phyloP scores from a whole-genome alignment of 495 filamentous ascomycete species.

The Podospora appendiculata region DNA sequence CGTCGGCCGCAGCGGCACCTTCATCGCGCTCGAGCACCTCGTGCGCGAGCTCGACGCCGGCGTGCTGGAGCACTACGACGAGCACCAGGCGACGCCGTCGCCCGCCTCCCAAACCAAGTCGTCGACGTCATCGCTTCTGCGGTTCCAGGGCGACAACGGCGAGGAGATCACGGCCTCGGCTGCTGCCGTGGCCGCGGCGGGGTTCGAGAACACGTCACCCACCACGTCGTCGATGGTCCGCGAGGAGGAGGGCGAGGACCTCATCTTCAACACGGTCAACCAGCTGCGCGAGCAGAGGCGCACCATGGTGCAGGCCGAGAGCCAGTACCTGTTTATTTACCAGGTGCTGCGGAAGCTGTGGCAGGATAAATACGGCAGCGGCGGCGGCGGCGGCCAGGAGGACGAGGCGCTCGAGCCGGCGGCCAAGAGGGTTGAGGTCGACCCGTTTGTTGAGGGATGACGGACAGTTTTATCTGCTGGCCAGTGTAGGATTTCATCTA shows the following conservation, averaged over 20 bases:
- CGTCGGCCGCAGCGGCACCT: constrained; percentile 89
- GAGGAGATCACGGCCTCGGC: background rate
- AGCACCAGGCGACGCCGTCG: constrained; percentile 1
- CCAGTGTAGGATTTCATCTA: no score
- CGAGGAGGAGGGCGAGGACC: constrained; percentile 30
- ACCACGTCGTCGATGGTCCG: background rate
- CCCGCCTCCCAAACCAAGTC: background rate
- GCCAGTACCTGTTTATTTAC: constrained; percentile 86
- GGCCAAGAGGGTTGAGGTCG: constrained; percentile 40
- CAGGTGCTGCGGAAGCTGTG: constrained; percentile 71
- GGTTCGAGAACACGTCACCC: background rate
- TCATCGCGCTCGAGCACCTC: constrained; percentile 89
- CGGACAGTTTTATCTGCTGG: no score
- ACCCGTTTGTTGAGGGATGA: constrained; percentile 21
- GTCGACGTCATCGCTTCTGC: background rate
- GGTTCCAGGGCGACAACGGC: constrained; percentile 13
- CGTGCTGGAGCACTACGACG: constrained; percentile 43
- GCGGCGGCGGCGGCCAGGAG: constrained; percentile 3
- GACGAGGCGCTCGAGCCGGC: constrained; percentile 28
- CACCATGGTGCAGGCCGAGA: constrained; percentile 91
- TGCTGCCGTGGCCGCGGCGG: no score
- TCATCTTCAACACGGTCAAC: constrained; percentile 67
- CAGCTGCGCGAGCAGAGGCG: constrained; percentile 79
- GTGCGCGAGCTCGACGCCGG: constrained; percentile 74
- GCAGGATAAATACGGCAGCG: constrained; percentile 43